A percentile compares a stretch with the other conserved stretches of the same genome.
Conservation (phyloP, 768 basidiomycete species). For the Coprinopsis strossmayeri region DNA sequence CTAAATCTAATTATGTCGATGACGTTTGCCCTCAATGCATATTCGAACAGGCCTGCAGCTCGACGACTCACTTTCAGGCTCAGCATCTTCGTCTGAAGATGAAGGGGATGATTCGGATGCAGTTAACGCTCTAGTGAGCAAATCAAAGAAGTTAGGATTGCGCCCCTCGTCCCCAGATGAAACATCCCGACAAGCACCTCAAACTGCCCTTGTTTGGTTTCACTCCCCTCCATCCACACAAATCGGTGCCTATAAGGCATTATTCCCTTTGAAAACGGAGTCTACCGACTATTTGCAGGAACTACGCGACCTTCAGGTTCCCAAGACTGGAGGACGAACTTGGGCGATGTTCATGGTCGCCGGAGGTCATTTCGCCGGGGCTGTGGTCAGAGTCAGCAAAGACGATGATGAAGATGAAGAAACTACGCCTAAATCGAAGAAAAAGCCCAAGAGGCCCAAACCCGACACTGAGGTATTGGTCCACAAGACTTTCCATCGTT, state of each 20-base stretch:
- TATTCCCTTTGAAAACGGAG: constrained; percentile 53
- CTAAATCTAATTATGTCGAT: background rate
- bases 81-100: constrained; percentile 65
- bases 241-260: constrained; percentile 76
- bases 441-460: constrained; percentile 59
- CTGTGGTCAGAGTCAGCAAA: constrained; percentile 68
- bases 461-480: constrained; percentile 75
- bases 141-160: constrained; percentile 39
- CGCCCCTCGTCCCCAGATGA: constrained; percentile 42
- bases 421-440: constrained; percentile 36
- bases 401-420: constrained; percentile 37
- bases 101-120: constrained; percentile 52
- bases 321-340: constrained; percentile 50
- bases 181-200: constrained; percentile 22
- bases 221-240: constrained; percentile 84
- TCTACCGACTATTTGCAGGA: constrained; percentile 49
- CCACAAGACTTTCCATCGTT: constrained; percentile 97
- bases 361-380: constrained; percentile 96
- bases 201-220: constrained; percentile 85
- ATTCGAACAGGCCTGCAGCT: constrained; percentile 37
- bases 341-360: constrained; percentile 98
- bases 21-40: background rate
- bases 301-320: constrained; percentile 58
- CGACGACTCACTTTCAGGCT: constrained; percentile 89
- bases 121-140: constrained; percentile 61